Conservation (phyloP, 768 basidiomycete species). For the Lactarius quietus region DNA sequence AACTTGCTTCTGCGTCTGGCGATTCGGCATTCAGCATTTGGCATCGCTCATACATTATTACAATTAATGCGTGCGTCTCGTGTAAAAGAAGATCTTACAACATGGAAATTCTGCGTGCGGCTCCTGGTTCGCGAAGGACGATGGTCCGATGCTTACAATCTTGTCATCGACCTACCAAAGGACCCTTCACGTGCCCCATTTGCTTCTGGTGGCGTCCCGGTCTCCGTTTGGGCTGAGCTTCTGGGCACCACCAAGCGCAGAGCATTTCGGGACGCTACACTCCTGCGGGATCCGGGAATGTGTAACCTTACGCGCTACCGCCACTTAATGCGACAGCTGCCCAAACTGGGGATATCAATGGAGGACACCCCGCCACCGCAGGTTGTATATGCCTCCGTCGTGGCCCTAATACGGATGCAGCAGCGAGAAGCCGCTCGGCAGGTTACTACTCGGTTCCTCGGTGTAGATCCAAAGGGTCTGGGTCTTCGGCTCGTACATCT, state of each 20-base stretch:
- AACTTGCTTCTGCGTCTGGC: constrained; percentile 47
- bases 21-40: constrained; percentile 48
- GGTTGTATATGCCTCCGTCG: constrained; percentile 14
- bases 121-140: constrained; percentile 51
- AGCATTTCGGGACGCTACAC: constrained; percentile 29
- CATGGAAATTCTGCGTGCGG: constrained; percentile 53
- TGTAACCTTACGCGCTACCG: constrained; percentile 13
- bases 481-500: constrained; percentile 22
- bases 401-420: constrained; percentile 22
- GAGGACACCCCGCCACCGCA: constrained; percentile 10
- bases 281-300: constrained; percentile 21
- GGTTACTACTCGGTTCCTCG: constrained; percentile 16
- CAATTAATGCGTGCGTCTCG: constrained; percentile 43
- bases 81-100: constrained; percentile 48
- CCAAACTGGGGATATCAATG: constrained; percentile 6
- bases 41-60: constrained; percentile 45
- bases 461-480: constrained; percentile 2
- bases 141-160: constrained; percentile 57
- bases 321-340: constrained; percentile 14
- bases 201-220: constrained; percentile 31
- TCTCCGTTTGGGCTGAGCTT: constrained; percentile 61
- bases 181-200: constrained; percentile 2
- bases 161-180: constrained; percentile 5
- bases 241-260: constrained; percentile 43
- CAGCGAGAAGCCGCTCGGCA: constrained; percentile 16